Percentiles rank a stretch among this genome's conserved stretches.
phyloP scores from a whole-genome alignment of 306 rosid species.

The Fragaria ananassa region DNA sequence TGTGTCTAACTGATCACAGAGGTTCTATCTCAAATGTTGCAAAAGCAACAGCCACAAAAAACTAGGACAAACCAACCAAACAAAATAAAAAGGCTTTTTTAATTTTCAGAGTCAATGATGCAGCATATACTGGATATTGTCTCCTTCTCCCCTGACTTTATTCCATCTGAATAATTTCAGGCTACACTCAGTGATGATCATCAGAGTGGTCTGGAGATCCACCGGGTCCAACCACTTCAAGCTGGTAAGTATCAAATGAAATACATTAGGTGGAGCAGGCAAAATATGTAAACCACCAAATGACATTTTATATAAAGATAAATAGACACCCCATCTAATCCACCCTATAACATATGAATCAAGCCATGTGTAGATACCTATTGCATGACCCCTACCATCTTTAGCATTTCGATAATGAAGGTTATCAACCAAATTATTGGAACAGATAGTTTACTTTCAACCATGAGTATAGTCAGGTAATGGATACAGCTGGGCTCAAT shows the following conservation, averaged over 20 bases:
- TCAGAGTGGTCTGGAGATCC: constrained; percentile 81
- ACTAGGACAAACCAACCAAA: constrained; percentile 40
- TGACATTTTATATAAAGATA: neutral
- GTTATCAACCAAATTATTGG: constrained; percentile 15
- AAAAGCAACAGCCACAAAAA: constrained; percentile 25
- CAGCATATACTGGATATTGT: constrained; percentile 43
- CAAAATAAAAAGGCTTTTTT: constrained; percentile 37
- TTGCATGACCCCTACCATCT: neutral
- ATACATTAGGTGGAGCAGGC: constrained; percentile 21
- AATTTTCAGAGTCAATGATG: constrained; percentile 38
- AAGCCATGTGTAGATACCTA: neutral
- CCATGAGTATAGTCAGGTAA: constrained; percentile 14
- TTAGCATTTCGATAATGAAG: neutral
- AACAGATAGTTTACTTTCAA: constrained; percentile 4
- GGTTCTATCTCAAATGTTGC: constrained; percentile 42
- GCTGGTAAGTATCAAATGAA: constrained; percentile 47
- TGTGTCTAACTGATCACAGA: constrained; percentile 46
- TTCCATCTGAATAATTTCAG: constrained; percentile 41
- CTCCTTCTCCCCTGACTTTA: constrained; percentile 40
- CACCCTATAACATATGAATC: neutral
- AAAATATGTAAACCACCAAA: neutral
- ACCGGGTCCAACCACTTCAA: constrained; percentile 94
- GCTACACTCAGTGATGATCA: constrained; percentile 58
- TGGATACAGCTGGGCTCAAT: neutral
- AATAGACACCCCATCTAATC: neutral